phyloP scores from a whole-genome alignment of 2,329 filamentous ascomycete genomes.

The Aphanoascus verrucosus region DNA sequence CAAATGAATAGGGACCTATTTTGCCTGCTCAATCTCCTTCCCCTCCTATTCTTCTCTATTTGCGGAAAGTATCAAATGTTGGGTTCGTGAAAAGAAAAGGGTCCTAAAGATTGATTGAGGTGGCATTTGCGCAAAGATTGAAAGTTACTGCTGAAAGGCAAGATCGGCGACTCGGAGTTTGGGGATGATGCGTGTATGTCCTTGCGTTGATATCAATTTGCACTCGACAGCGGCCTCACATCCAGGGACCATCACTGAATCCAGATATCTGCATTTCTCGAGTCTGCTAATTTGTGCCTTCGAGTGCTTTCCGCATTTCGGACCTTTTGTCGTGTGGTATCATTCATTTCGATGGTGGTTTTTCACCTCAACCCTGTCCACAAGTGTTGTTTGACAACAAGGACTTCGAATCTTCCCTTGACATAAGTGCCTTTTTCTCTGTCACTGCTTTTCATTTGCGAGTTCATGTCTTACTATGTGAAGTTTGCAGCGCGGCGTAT shows the following conservation, averaged over 20 bases:
- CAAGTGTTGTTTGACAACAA: not conserved
- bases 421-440: not conserved
- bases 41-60: not conserved
- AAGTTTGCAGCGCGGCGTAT: slow-evolving; percentile 9
- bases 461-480: slow-evolving; percentile 7
- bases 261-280: slow-evolving; percentile 7
- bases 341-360: not conserved
- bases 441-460: slow-evolving; percentile 3
- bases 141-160: slow-evolving; percentile 1
- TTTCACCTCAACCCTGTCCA: not conserved
- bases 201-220: slow-evolving; percentile 3
- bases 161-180: not conserved
- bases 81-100: not conserved
- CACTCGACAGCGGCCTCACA: slow-evolving; percentile 4
- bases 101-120: not conserved
- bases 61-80: slow-evolving; percentile 5
- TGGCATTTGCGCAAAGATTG: slow-evolving; percentile 3
- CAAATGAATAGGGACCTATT: slow-evolving; percentile 11
- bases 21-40: slow-evolving; percentile 1
- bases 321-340: not conserved
- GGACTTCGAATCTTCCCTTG: not conserved
- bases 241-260: slow-evolving; percentile 7
- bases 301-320: not conserved
- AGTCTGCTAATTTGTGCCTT: not conserved
- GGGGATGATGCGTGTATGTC: slow-evolving; percentile 10